Evolutionary conservation across 1,284 basidiomycete genomes (phyloP).

Genomic region (Boletus nobilissimus): DNA sequence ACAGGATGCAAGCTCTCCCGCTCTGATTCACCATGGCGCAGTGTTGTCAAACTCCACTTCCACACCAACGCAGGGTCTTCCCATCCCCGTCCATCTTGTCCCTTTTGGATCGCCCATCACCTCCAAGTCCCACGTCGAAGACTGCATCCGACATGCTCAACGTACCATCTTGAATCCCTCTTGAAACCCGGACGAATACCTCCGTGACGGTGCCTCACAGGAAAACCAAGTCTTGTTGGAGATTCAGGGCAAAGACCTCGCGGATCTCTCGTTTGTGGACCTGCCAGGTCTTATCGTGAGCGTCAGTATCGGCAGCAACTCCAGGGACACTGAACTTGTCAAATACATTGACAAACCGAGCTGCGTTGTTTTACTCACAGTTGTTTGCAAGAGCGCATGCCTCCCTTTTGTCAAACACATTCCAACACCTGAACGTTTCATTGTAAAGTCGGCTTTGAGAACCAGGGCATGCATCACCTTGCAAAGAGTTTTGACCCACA

Average conservation of each 20-base stretch:
- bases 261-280: constrained; percentile 74
- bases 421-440: neutral
- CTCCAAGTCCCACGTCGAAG: constrained; percentile 65
- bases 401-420: neutral
- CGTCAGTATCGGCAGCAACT: constrained; percentile 59
- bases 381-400: constrained; percentile 73
- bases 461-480: constrained; percentile 71
- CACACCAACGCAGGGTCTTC: constrained; percentile 59
- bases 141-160: constrained; percentile 73
- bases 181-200: constrained; percentile 48
- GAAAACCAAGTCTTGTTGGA: constrained; percentile 71
- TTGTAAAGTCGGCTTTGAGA: constrained; percentile 75
- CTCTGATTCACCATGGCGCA: constrained; percentile 63
- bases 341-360: constrained; percentile 72
- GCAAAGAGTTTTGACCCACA: constrained; percentile 66
- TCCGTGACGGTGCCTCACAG: constrained; percentile 67
- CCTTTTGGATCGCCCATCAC: constrained; percentile 65
- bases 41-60: constrained; percentile 66
- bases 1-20: constrained; percentile 71
- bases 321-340: constrained; percentile 70
- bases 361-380: constrained; percentile 75
- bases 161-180: constrained; percentile 75
- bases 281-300: constrained; percentile 71
- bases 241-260: constrained; percentile 72
- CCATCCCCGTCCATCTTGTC: constrained; percentile 52